Base-by-base conservation (phyloP, 768 basidiomycete genomes). In the Suillus occidentalis region DNA sequence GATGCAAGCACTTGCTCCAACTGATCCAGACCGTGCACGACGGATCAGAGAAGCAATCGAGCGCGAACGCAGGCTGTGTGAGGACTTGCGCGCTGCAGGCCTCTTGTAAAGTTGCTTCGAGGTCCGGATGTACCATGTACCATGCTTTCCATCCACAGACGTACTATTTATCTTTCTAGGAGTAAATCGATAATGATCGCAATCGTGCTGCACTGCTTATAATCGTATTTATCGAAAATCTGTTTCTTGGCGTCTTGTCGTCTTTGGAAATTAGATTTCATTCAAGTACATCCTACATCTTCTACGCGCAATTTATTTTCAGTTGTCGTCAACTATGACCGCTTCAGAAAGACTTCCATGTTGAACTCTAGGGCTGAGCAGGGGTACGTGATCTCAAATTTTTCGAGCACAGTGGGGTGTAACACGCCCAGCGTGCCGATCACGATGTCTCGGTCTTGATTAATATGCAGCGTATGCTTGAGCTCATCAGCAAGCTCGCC, bases 281-380 rank as follows among this genome's bases (percentile, higher is more conserved):
- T 50, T 34, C 22, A 25, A 60, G 58, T 60, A 60, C 34, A 52
- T 70, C 50, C 18, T 42, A 53, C 40, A 55, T 37, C 20, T 34
- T 42, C 47, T 12, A 47, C 61, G 20, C 31, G 43, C n/a, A n/a
- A 28, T 61, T 61, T 68, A 60, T 63, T 62, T 50, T 42, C 13
- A 40, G 13, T 22, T n/a, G n/a, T n/a, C 16, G 59, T n/a, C 4
- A 12, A 62, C 18, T 68, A 61, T 70, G 56, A 57, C 69, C 84
- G 82, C 77, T 89, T 92, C 81, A 91, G 89, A 84, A 99, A 94
- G n/a, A 92, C 92, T 77, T 98, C 96, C 53, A 98, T 82, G 37
- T 89, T 90, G 76, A 99, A 95, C 82, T 99, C 97, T 63, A 99
- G 79, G 8, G 90, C 90, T 40, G 96, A 98, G 79, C 96, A 98